Base-by-base conservation (phyloP, 2,329 filamentous ascomycete genomes). In the Cladophialophora immunda region DNA sequence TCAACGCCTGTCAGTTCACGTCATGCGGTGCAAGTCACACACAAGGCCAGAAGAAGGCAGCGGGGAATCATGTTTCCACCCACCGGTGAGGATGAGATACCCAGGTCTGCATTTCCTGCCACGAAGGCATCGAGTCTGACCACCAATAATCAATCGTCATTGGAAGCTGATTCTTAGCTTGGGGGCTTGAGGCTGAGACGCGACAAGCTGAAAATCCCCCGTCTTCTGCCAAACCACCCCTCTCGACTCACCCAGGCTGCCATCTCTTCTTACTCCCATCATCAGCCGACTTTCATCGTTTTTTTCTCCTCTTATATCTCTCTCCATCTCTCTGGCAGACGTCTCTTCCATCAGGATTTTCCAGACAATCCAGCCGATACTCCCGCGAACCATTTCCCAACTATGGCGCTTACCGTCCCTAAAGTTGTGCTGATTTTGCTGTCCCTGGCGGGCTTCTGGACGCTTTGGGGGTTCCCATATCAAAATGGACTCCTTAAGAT, bases 401-500 rank as follows among this genome's bases (percentile, higher is more conserved):
- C 4, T 19, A 68, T 68, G 68, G 68, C 66, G 50, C 63, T 66
- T 36, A 52, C 58, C 17, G 15, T 47, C 5, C 41, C 64, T 11
- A 68, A 66, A 32, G 56, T 59, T 15, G 29, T 68, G 4, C 64
- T 70, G n/a, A 63, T 70, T 47, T 36, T 63, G 30, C 45, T 70
- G 25, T 68, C 68, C 50, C 19, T 70, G 17, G 62, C 62, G n/a
- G 72, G 70, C 15, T 71, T 73, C 41, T 74, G 69, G 69, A 71
- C 69, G 15, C 71, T 76, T 5, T 69, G 73, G 67, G 70, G 63
- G 17, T 72, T 73, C 57, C 72, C 72, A 29, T 69, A 71, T 15
- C 64, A 71, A 19, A 76, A 76, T 71, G 73, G 72, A 9, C 72
- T 73, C n/a, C 61, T 70, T 19, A 67, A 71, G 13, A 61, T 71